Base-by-base conservation (phyloP, 495 filamentous ascomycete species). In the Penicillium verhagenii region DNA sequence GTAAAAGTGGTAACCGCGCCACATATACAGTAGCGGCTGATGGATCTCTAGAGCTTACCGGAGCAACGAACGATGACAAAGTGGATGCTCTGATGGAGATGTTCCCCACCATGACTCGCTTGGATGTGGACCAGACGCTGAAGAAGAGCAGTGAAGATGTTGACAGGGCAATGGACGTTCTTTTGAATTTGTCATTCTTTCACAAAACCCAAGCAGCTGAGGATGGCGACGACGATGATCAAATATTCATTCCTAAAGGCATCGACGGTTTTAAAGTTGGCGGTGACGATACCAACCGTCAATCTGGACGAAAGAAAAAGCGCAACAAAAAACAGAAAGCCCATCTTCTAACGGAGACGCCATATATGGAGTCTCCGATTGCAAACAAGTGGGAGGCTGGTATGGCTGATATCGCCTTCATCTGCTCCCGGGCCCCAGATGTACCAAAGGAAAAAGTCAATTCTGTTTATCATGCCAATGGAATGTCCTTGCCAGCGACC, bases 111-210 rank as follows among this genome's bases (percentile, higher is more conserved):
- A 72, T 90, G 13, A 82, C 83, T 24, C 65, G 65, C 1, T 83
- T 86, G 54, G 83, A 86, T 42, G 77, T 96, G 16, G 71, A 74
- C 33, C 80, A 82, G 50, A 80, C 80, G 0, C 70, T 97, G 43
- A 81, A 82, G 61, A 87, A 89, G 56, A 80, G 73, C 42, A 72
- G 80, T 37, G 79, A 83, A 3, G 79, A 89, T 62, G 75, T 85
- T 18, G 77, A 78, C n/a, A 77, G 78, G 18, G 82, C 91, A 1
- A 85, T 95, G 57, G 91, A 98, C 65, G 85, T 90, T 44, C 75
- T 98, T 3, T 77, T 96, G 10, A 94, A 86, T 51, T 76, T 86
- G 6, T 79, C 85, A 9, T 90, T 83, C 64, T 83, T 96, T 14
- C 81, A 88, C 37, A 78, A 90, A 29, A 70, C 74, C 3, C 60